Evolutionary conservation across 768 basidiomycete genomes (phyloP).

Genomic region (Kondoa subrosea): DNA sequence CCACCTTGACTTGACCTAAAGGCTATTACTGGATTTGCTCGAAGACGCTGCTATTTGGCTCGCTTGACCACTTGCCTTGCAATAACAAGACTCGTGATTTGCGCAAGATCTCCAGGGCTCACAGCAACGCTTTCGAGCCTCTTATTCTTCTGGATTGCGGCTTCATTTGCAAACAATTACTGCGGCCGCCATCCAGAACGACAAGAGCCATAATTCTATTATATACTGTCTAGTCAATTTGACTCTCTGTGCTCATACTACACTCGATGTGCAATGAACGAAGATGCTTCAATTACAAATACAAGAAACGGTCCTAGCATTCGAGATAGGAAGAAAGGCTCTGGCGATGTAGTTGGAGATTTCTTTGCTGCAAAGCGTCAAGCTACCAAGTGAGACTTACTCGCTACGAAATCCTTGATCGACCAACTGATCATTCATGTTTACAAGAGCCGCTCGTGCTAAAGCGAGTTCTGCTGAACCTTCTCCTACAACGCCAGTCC

Average conservation of each 20-base stretch:
- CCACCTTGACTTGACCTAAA: no score
- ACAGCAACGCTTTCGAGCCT: no score
- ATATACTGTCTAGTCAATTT: neutral
- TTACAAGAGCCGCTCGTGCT: neutral
- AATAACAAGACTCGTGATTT: no score
- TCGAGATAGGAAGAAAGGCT: neutral
- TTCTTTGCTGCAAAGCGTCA: neutral
- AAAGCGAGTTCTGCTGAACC: no score
- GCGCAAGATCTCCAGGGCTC: no score
- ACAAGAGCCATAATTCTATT: neutral
- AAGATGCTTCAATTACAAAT: neutral
- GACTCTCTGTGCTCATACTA: neutral
- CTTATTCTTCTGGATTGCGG: no score
- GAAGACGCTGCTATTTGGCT: no score
- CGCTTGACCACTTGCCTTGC: no score
- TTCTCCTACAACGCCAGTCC: no score
- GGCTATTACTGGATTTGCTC: no score
- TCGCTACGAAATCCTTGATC: no score
- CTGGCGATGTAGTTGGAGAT: neutral
- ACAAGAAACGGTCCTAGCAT: neutral
- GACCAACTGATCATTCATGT: neutral
- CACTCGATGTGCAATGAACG: neutral
- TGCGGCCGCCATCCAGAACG: neutral
- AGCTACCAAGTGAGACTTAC: neutral
- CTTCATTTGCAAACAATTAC: no score